Percentiles rank a stretch among this genome's conserved stretches.
These are phyloP conservation scores for Rhinocladiella similis DNA, from an alignment of 2,329 filamentous ascomycete genomes.

Conservation along the genomic window DNA sequence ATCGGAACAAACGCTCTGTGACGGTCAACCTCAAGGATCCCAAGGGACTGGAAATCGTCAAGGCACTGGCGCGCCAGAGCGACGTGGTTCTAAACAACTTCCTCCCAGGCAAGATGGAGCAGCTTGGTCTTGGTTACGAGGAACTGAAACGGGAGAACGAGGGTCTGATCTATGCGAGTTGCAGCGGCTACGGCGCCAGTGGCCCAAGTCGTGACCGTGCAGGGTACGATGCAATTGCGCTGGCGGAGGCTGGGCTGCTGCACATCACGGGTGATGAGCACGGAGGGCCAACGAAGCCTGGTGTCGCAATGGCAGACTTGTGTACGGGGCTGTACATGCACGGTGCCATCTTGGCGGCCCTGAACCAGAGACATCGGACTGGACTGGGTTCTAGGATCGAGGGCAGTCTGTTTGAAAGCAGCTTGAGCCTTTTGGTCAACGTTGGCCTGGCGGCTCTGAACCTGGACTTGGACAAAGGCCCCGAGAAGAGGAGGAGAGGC, in stretches of 20 bases:
- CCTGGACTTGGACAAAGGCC: conserved; percentile 21
- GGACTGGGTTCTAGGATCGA: conserved; percentile 25
- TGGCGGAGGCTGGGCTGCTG: conserved; percentile 26
- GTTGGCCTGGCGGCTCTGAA: conserved; percentile 28
- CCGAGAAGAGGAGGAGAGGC: conserved; percentile 20
- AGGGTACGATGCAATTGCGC: conserved; percentile 28
- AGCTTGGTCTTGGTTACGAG: conserved; percentile 43
- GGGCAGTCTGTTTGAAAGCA: conserved; percentile 28
- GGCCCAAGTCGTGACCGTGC: conserved; percentile 39
- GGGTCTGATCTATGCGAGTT: conserved; percentile 50
- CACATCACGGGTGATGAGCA: conserved; percentile 25
- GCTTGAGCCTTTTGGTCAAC: conserved; percentile 30
- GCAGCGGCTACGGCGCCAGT: conserved; percentile 54
- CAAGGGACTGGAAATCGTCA: conserved; percentile 13
- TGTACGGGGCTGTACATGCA: conserved; percentile 28
- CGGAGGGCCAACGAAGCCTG: conserved; percentile 23
- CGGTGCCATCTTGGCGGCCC: conserved; percentile 27
- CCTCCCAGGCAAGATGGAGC: conserved; percentile 45
- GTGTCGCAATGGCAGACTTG: conserved; percentile 26
- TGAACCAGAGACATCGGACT: conserved; percentile 21
- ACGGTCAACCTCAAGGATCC: conserved; percentile 20
- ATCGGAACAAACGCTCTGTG: conserved; percentile 22
- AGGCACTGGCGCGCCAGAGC: conserved; percentile 9
- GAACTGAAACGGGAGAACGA: conserved; percentile 44
- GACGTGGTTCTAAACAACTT: conserved; percentile 27